Conservation (phyloP, 2,329 filamentous ascomycete genomes). For the Penicillium crustosum region DNA sequence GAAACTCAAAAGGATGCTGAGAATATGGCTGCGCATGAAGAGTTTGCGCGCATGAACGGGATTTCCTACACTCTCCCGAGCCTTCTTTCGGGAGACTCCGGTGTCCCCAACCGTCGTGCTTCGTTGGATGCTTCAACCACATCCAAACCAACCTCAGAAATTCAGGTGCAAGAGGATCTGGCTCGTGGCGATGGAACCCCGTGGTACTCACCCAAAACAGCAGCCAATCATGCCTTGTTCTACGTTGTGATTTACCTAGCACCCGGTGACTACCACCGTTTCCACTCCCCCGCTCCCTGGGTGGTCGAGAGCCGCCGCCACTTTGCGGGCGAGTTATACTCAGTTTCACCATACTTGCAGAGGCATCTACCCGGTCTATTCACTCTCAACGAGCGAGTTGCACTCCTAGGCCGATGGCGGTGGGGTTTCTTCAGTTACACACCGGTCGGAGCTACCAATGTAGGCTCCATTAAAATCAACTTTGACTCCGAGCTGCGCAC, state of each 20-base stretch:
- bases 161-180: constrained; percentile 79
- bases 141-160: constrained; percentile 69
- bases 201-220: constrained; percentile 68
- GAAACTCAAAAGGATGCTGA: constrained; percentile 53
- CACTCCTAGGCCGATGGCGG: constrained; percentile 88
- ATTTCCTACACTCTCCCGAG: constrained; percentile 92
- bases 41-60: constrained; percentile 91
- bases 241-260: constrained; percentile 96
- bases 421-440: constrained; percentile 98
- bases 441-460: constrained; percentile 94
- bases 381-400: constrained; percentile 93
- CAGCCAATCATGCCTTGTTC: constrained; percentile 70
- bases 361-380: constrained; percentile 90
- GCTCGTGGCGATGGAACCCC: constrained; percentile 63
- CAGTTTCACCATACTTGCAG: constrained; percentile 91
- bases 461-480: constrained; percentile 94
- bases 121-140: constrained; percentile 71
- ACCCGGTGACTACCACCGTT: constrained; percentile 96
- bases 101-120: constrained; percentile 48
- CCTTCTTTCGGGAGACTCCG: constrained; percentile 69
- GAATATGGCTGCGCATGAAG: constrained; percentile 75
- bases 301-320: constrained; percentile 93
- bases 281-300: constrained; percentile 94
- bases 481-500: constrained; percentile 93
- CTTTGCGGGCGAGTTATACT: constrained; percentile 94